Conservation (phyloP, 371 early-diverging fungal genomes). For the Mucor irregularis region DNA sequence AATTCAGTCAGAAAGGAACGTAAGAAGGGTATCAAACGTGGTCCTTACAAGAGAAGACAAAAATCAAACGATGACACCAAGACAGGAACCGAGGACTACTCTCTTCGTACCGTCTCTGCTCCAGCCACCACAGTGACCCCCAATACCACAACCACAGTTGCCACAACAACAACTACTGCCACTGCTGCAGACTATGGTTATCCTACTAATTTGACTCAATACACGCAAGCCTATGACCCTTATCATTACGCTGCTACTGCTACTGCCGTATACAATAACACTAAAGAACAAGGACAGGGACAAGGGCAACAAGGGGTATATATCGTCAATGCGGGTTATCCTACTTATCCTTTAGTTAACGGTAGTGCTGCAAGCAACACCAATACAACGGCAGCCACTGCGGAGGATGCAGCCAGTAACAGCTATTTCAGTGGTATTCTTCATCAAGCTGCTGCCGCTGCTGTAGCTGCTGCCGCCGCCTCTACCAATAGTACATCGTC, state of each 20-base stretch:
- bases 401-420: neutral
- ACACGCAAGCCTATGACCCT: constrained; percentile 1
- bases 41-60: constrained; percentile 76
- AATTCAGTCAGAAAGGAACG: constrained; percentile 85
- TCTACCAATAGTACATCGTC: no score
- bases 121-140: neutral
- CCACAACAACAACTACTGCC: neutral
- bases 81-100: neutral
- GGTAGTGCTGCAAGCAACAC: constrained; percentile 13
- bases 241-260: constrained; percentile 1
- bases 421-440: no score
- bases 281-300: neutral
- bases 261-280: constrained; percentile 1
- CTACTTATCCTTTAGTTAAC: constrained; percentile 24
- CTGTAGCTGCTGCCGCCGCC: constrained; percentile 6
- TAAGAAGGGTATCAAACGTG: constrained; percentile 82
- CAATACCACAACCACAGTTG: neutral
- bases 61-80: constrained; percentile 8
- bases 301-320: neutral
- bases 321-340: constrained; percentile 29
- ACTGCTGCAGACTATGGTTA: constrained; percentile 5
- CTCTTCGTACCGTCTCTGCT: neutral
- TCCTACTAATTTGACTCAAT: constrained; percentile 20
- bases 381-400: neutral
- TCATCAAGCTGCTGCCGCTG: constrained; percentile 7